These are phyloP conservation scores for Oryza punctata DNA, from an alignment of 176 grass and related monocot genomes.

Conservation along the genomic window DNA sequence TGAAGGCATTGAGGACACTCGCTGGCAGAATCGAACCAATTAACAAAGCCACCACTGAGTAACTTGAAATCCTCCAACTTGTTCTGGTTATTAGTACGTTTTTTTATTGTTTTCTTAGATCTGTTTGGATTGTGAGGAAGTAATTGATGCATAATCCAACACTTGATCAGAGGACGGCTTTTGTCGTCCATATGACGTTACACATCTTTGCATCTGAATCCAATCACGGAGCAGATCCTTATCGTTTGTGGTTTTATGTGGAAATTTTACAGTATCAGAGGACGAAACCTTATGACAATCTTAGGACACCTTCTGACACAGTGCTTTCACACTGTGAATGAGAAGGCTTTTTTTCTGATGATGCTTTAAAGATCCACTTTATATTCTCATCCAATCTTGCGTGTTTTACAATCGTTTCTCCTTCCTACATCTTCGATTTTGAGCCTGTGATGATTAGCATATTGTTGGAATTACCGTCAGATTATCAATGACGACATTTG, in stretches of 20 bases:
- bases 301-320: conserved; percentile 99
- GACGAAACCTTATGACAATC: conserved; percentile 67
- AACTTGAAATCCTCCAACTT: neutral
- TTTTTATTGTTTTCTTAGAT: neutral
- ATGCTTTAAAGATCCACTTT: neutral
- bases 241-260: rapidly evolving
- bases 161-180: conserved; percentile 66
- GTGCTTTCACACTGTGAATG: conserved; percentile 54
- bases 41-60: conserved; percentile 75
- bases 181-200: conserved; percentile 35
- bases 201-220: conserved; percentile 62
- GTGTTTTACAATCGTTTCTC: too few relatives aligned
- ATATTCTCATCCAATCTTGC: neutral
- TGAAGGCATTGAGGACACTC: conserved; percentile 72
- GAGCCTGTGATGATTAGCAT: conserved; percentile 68
- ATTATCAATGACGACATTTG: conserved; percentile 63
- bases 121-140: conserved; percentile 53
- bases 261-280: conserved; percentile 30
- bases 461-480: conserved; percentile 99
- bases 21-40: conserved; percentile 99
- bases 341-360: conserved; percentile 87
- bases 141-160: conserved; percentile 66
- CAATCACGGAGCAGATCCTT: rapidly evolving
- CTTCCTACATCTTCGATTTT: neutral
- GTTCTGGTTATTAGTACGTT: neutral